Percentiles rank a stretch among this genome's conserved stretches.
phyloP scores from a whole-genome alignment of 495 filamentous ascomycete species.

The Penicillium goetzii region DNA sequence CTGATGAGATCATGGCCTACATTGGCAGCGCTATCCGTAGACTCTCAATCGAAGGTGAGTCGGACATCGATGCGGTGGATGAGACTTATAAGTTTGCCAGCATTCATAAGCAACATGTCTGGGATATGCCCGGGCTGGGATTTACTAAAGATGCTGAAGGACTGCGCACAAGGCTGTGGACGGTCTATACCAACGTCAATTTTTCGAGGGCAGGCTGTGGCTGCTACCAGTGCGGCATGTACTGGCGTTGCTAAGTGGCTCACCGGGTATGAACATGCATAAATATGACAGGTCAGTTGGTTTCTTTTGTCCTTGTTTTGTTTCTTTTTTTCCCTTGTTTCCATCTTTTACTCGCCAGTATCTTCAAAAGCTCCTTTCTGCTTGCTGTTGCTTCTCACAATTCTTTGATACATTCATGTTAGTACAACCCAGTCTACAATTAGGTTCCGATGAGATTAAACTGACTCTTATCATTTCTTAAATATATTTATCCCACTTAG shows the following conservation, averaged over 20 bases:
- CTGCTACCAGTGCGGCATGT: neutral
- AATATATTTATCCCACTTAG: neutral
- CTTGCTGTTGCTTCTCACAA: neutral
- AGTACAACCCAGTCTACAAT: neutral
- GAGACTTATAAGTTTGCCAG: neutral
- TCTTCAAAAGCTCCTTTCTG: neutral
- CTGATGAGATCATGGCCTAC: neutral
- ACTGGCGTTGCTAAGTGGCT: neutral
- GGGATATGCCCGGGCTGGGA: conserved; percentile 1
- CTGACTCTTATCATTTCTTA: neutral
- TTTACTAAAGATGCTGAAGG: neutral
- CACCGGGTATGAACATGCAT: neutral
- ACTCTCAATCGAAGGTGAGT: neutral
- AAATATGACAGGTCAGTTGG: neutral
- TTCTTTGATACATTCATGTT: neutral
- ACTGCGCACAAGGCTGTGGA: conserved; percentile 3
- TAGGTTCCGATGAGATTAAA: too few relatives aligned
- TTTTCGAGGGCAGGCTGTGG: neutral
- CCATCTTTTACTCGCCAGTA: neutral
- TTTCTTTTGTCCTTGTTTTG: neutral
- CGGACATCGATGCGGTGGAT: neutral
- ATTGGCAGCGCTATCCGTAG: neutral
- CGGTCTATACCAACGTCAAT: neutral
- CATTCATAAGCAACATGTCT: neutral
- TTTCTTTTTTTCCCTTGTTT: neutral